phyloP scores from a whole-genome alignment of 2,329 filamentous ascomycete species.

The Trichoderma polysporum region DNA sequence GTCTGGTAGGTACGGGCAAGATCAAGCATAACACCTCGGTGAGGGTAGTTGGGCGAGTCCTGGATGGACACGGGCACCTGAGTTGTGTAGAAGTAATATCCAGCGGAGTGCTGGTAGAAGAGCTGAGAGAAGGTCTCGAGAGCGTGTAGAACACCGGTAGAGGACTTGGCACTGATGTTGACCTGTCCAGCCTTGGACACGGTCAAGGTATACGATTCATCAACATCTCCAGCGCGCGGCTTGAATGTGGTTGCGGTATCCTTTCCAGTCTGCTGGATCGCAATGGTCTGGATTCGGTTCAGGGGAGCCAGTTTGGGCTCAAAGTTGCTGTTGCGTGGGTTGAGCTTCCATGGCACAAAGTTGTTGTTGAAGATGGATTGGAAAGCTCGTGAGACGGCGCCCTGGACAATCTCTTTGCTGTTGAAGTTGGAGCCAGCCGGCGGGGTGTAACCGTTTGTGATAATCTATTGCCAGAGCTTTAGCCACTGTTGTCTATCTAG shows the following conservation, averaged over 20 bases:
- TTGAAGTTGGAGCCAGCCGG: constrained; percentile 40
- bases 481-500: background rate
- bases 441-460: constrained; percentile 46
- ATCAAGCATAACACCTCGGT: constrained; percentile 80
- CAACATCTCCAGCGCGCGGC: constrained; percentile 61
- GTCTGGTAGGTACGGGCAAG: constrained; percentile 71
- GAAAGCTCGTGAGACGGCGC: constrained; percentile 59
- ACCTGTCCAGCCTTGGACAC: constrained; percentile 59
- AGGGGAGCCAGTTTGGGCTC: constrained; percentile 56
- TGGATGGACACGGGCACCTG: constrained; percentile 67
- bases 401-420: constrained; percentile 55
- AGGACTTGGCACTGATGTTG: constrained; percentile 62
- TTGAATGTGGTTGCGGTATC: constrained; percentile 58
- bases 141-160: constrained; percentile 66
- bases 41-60: constrained; percentile 72
- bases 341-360: constrained; percentile 79
- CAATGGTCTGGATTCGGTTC: constrained; percentile 55
- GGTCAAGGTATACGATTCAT: constrained; percentile 73
- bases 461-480: constrained; percentile 42
- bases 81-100: constrained; percentile 62
- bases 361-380: constrained; percentile 64
- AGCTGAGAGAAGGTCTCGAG: constrained; percentile 77
- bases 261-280: constrained; percentile 60
- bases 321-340: constrained; percentile 60
- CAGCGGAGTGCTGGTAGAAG: constrained; percentile 69